Percentiles rank a stretch among this genome's conserved stretches.
Evolutionary conservation across 768 basidiomycete genomes (phyloP).

Genomic region (Leccinum aurantiacum): DNA sequence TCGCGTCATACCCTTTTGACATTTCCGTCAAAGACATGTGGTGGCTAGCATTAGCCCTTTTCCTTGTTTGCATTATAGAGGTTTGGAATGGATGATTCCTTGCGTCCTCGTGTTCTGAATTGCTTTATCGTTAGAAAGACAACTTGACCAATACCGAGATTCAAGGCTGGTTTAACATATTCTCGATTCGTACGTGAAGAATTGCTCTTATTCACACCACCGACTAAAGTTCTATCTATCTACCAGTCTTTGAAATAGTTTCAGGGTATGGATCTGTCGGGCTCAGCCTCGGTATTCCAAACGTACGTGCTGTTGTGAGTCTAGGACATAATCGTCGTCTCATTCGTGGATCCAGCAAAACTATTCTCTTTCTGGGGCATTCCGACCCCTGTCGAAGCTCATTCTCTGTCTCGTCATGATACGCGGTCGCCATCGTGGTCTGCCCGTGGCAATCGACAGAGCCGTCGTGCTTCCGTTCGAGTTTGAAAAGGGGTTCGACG

Average conservation of each 20-base stretch:
- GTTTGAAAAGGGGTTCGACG: conserved; percentile 36
- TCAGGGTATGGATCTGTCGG: conserved; percentile 91
- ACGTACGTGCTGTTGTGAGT: conserved; percentile 43
- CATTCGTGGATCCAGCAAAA: conserved; percentile 52
- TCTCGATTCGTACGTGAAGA: conserved; percentile 60
- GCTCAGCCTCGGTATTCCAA: conserved; percentile 83
- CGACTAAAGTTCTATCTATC: background rate
- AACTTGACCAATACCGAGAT: conserved; percentile 54
- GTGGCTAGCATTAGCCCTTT: conserved; percentile 86
- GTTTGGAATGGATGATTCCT: conserved; percentile 38
- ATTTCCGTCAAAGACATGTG: conserved; percentile 76
- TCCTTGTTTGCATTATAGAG: conserved; percentile 92
- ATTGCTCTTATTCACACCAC: background rate
- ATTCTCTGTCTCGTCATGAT: conserved; percentile 89
- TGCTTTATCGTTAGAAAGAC: conserved; percentile 44
- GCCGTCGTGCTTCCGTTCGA: conserved; percentile 81
- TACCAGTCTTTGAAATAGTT: conserved; percentile 77
- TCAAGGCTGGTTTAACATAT: conserved; percentile 79
- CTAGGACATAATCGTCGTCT: background rate
- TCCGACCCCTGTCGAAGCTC: conserved; percentile 81
- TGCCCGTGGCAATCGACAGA: conserved; percentile 86
- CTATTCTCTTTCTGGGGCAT: conserved; percentile 78
- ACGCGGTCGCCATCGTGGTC: conserved; percentile 86
- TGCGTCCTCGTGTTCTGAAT: conserved; percentile 2
- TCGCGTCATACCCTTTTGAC: background rate